Evolutionary conservation across 1,284 basidiomycete genomes (phyloP), one percentile per base, ranked within the genome.

Genomic region (Bjerkandera adusta): DNA sequence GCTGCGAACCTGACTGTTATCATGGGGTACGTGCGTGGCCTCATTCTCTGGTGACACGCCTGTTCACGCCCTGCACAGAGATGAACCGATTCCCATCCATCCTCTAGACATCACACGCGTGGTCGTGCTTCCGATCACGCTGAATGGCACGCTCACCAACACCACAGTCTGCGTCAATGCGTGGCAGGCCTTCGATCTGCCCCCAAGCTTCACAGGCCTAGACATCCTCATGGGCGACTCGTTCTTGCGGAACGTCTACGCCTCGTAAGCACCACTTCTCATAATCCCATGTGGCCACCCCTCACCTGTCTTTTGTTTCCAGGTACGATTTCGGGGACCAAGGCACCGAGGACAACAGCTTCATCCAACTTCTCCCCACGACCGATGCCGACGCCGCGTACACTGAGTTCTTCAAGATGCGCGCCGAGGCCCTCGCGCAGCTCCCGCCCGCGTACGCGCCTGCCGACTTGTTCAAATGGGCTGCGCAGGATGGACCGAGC

Each of bases 241-340:
- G 5, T 68, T 68, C 59, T 57, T 67, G 8, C 58, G 69, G 45
- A 73, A 70, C 49, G 61, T 60, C 44, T 71, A 70, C 58, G 66
- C 66, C 5, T 63, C 70, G 54, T 72, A 61, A 48, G 60, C 53
- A 12, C 18, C 2, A 12, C 13, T 3, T 22, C 20, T 39, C 21
- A 11, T 12, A 11, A 15, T 39, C 8, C n/a, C 15, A 13, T 5
- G 21, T n/a, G n/a, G n/a, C n/a, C 18, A 6, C n/a, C 6, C 3
- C 27, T 39, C 5, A 16, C 3, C 10, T 27, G 6, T 3, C 10
- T n/a, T 15, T 4, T 27, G 47, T 44, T 4, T 50, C 43, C 27
- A 43, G 47, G 27, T 50, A 36, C 35, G 45, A 45, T 2, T 43
- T 46, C 18, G 15, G 8, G 11, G 26, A 32, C 15, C 27, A 32